Evolutionary conservation across 1,139 yeast genomes (phyloP).

Genomic region (Candida sanyaensis): DNA sequence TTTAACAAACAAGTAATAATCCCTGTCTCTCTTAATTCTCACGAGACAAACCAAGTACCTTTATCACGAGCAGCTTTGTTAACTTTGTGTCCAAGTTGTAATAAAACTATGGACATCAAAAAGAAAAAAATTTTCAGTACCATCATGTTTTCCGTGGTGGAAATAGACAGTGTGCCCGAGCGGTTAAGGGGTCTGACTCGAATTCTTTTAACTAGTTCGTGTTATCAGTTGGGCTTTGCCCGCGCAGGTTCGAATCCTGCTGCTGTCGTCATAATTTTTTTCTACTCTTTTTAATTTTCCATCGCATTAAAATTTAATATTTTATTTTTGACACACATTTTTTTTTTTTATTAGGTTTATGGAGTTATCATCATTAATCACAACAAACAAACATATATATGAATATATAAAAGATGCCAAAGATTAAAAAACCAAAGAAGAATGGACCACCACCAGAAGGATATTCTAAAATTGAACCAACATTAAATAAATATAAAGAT

Average conservation of each 20-base stretch:
- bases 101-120: too few species aligned
- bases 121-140: not conserved
- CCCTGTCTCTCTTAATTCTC: too few species aligned
- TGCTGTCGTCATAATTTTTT: constrained; percentile 39
- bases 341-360: not conserved
- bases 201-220: constrained; percentile 33
- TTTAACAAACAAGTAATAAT: too few species aligned
- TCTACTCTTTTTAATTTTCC: not conserved
- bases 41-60: too few species aligned
- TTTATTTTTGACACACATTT: not conserved
- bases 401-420: constrained; percentile 34
- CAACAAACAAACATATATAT: too few species aligned
- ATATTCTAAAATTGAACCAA: constrained; percentile 68
- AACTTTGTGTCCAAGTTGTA: not conserved
- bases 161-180: constrained; percentile 70
- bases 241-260: constrained; percentile 65
- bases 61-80: not conserved
- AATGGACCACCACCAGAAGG: constrained; percentile 72
- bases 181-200: constrained; percentile 84
- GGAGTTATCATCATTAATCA: not conserved
- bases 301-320: not conserved
- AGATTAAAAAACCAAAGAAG: constrained; percentile 39
- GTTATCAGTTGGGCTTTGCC: constrained; percentile 63
- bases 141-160: not conserved
- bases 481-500: constrained; percentile 61